Evolutionary conservation across 2,329 filamentous ascomycete species (phyloP), one percentile per base, ranked within the genome.

Genomic region (Calonectria pauciramosa): DNA sequence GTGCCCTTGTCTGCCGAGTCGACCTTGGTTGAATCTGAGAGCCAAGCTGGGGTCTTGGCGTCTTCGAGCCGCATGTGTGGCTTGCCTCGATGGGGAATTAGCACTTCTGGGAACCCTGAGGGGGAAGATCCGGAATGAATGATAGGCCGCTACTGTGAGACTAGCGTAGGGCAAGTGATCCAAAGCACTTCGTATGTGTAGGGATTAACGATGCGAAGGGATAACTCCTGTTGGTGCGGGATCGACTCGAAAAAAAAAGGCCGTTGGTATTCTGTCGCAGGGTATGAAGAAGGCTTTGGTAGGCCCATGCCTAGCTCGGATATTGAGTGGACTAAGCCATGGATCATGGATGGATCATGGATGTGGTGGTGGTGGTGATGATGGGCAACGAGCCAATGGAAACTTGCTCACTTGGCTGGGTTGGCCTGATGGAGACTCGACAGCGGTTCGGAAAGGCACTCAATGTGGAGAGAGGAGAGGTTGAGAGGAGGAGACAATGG

Each of bases 361-460:
- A 64, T 66, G 67, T n/a, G n/a, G 44, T 52, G 65, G 63, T 68
- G 73, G 77, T 76, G 76, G 77, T 77, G 78, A 77, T 80, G 79
- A 79, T 73, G 75, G 66, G 72, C 76, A 72, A 71, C 72, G 66
- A 72, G 75, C 86, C 86, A 87, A 87, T 87, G 82, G 86, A 87
- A 87, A 87, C 86, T 87, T 87, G 86, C 86, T 87, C 86, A 86
- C 75, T 73, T 68, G 70, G 78, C 80, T 75, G 79, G 80, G 80
- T 80, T 76, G 76, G 74, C 73, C 75, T 75, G 76, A 80, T 78
- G 74, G 77, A 78, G 75, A 75, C 75, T 64, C 47, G 67, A 41
- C 66, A 63, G 71, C 64, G 64, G 67, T 47, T 72, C 59, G 69
- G 73, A 54, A 63, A 63, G 56, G 10, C n/a, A 63, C 60, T 41